Percentiles rank a stretch among this genome's conserved stretches.
Conservation (phyloP, 768 basidiomycete genomes). For the Ramaria rubella region DNA sequence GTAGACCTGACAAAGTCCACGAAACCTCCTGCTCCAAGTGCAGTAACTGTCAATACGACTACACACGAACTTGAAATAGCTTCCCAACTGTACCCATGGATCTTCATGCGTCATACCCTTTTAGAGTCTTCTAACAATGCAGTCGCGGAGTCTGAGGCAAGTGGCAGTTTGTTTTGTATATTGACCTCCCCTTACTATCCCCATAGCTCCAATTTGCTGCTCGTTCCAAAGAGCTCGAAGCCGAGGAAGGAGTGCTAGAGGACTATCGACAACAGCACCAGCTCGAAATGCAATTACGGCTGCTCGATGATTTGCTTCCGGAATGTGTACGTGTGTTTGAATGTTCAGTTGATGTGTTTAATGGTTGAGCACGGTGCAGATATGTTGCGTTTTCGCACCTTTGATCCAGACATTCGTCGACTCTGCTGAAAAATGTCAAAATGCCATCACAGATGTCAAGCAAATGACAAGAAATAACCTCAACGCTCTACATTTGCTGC, state of each 20-base stretch:
- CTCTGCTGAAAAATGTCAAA: neutral
- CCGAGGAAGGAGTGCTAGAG: conserved; percentile 36
- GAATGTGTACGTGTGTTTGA: conserved; percentile 24
- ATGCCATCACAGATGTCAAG: neutral
- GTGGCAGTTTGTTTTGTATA: conserved; percentile 9
- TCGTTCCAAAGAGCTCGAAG: conserved; percentile 27
- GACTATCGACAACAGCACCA: conserved; percentile 39
- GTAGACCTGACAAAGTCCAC: neutral
- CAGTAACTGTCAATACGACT: neutral
- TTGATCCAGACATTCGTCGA: neutral
- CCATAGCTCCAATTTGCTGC: conserved; percentile 33
- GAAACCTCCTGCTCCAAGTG: neutral
- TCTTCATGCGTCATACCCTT: conserved; percentile 51
- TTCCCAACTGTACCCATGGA: conserved; percentile 52
- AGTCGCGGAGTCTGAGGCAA: conserved; percentile 31
- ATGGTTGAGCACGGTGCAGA: neutral
- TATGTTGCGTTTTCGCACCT: neutral
- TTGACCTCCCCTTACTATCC: neutral
- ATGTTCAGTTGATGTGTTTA: neutral
- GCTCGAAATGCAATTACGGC: conserved; percentile 36
- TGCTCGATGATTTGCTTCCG: conserved; percentile 40
- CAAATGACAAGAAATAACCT: neutral
- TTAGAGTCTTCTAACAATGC: conserved; percentile 42
- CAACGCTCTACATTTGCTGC: neutral
- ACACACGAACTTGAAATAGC: conserved; percentile 28